Base-by-base conservation (phyloP, 139 green algal species). In the Gonium pectorale region DNA sequence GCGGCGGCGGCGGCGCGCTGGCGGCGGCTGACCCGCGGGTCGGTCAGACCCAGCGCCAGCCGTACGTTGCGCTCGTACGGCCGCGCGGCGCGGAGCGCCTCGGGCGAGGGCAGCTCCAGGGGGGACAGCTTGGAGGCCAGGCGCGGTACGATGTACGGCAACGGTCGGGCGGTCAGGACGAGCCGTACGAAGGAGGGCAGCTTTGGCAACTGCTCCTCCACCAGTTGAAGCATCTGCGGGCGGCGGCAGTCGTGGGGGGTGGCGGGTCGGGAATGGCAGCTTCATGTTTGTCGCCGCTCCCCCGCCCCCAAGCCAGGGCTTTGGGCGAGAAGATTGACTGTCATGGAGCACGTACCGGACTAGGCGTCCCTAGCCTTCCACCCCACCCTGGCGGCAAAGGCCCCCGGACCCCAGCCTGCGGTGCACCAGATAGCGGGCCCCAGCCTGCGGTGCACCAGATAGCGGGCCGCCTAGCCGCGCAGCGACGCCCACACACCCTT, bases 141-240 rank as follows among this genome's bases (percentile, higher is more conserved):
- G 56, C 75, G 75, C 2, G 75, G 59, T 40, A 60, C 29, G 31
- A 82, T 49, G 75, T 82, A 82, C 33, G 59, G 35, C 40, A 71
- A n/a, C 6, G 59, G 46, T 5, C 75, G 52, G 60, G 35, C 59
- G 31, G 75, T 82, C 26, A 82, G 40, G 26, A 82, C 27, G 29
- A 71, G 29, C 49, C 75, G 56, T 51, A 82, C 75, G 33, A 72
- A 72, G 59, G 41, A 49, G 4, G 75, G 75, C 56, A 82, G 75
- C 37, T 54, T 54, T 2, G 75, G 59, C 38, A 82, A 41, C n/a
- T 72, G 59, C 75, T 82, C 75, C 75, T 82, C 56, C 0, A 82
- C 46, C 22, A 82, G 75, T 41, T 82, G 75, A 5, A 82, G 41
- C n/a, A 82, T 31, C 59, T 71, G 75, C 6, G 31, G 31, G 7